A percentile compares a stretch with the other conserved stretches of the same genome.
These are phyloP conservation scores for Globisporangium radiosum DNA, from an alignment of 352 stramenopile genomes.

Conservation along the genomic window DNA sequence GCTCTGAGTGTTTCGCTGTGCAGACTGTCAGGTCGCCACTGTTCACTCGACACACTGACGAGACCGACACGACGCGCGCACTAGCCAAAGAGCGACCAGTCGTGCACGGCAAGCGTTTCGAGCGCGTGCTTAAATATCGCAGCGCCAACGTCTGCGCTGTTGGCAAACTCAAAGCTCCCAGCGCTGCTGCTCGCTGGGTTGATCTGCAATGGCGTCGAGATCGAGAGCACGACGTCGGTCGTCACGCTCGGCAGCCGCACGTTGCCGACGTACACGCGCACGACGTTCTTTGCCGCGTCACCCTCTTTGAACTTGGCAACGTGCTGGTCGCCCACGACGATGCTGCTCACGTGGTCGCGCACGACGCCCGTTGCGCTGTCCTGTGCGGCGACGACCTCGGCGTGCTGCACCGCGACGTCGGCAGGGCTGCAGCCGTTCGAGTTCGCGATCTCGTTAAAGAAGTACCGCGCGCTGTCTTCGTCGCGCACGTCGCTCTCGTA, in stretches of 20 bases:
- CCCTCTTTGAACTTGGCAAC: slow-evolving; percentile 85
- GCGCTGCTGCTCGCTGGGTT: slow-evolving; percentile 62
- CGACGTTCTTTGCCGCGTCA: slow-evolving; percentile 75
- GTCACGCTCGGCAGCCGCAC: slow-evolving; percentile 62
- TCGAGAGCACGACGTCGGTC: slow-evolving; percentile 77
- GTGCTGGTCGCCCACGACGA: slow-evolving; percentile 71
- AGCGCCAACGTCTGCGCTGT: slow-evolving; percentile 59
- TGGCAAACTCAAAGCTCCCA: slow-evolving; percentile 52
- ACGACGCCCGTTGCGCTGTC: slow-evolving; percentile 25
- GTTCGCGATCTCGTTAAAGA: slow-evolving; percentile 81
- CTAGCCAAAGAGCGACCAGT: slow-evolving; percentile 65
- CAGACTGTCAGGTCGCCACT: too few relatives aligned
- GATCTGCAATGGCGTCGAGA: slow-evolving; percentile 72
- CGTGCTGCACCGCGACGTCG: slow-evolving; percentile 48
- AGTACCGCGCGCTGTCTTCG: slow-evolving; percentile 50
- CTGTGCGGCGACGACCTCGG: slow-evolving; percentile 23
- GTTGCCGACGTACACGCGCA: slow-evolving; percentile 76
- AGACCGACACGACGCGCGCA: too few relatives aligned
- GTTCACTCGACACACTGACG: too few relatives aligned
- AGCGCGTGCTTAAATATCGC: slow-evolving; percentile 73
- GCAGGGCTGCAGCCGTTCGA: slow-evolving; percentile 63
- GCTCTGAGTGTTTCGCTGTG: too few relatives aligned
- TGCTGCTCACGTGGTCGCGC: slow-evolving; percentile 25
- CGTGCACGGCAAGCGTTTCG: slow-evolving; percentile 52
- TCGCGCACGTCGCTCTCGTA: slow-evolving; percentile 47